Base-by-base conservation (phyloP, 768 basidiomycete species). In the Pulveroboletus sp. region DNA sequence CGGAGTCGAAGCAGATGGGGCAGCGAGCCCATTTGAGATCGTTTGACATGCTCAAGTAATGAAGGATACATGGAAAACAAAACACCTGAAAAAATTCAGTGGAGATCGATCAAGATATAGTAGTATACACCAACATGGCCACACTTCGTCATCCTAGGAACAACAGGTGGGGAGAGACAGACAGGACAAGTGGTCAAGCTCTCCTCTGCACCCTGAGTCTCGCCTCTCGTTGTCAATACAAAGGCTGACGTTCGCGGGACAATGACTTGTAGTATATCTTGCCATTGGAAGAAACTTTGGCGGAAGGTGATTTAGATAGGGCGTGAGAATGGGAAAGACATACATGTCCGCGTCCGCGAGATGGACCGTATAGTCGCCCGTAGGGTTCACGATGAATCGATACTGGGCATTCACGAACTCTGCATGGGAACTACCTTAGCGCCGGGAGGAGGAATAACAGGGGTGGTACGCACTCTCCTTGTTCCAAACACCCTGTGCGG, bases 311-410 rank as follows among this genome's bases (percentile, higher is more conserved):
- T 52, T 37, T 45, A 46, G 47, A 48, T 29, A 32, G 37, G 19
- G 36, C 11, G 40, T 17, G 24, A 33, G n/a, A 17, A 37, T 10
- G 8, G 7, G 45, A 39, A 51, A 38, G 53, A 75, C 90, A 62
- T 68, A 89, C 88, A 98, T 94, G 69, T 99, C 97, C 29, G 97
- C 93, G 68, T 97, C 94, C 35, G 92, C 93, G 64, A 97, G 94
- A 68, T 97, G 94, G 6, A 89, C 94, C 16, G 94, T 91, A 64
- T 97, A 94, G 56, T 83, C 78, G n/a, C 90, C 89, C 34, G 76
- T 82, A 2, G 95, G 95, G 60, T 92, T 90, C 85, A 97, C 86
- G 35, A 98, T 81, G 67, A 97, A 98, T 50, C 93, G 80, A 71
- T 94, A 97, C 65, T 94, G 92, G 9, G 94, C 94, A 69, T 98